A percentile compares a stretch with the other conserved stretches of the same genome.
phyloP scores from a whole-genome alignment of 306 rosid genomes.

The Elaeagnus macrophylla region DNA sequence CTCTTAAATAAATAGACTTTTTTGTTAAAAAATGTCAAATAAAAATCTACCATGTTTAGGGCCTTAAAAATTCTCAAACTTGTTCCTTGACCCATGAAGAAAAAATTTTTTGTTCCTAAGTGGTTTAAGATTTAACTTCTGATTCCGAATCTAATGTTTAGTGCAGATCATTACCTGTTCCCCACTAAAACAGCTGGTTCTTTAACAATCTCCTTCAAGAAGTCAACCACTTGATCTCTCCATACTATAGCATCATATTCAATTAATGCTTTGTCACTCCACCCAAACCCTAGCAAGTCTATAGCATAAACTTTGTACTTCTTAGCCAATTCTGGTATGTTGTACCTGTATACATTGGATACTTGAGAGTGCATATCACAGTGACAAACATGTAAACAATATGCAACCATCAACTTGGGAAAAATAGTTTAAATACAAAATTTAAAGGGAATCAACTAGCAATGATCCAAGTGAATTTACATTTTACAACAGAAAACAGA shows the following conservation, averaged over 20 bases:
- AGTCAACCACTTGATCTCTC: conserved; percentile 87
- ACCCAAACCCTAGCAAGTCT: conserved; percentile 93
- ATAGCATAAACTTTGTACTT: conserved; percentile 77
- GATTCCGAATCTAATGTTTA: not conserved
- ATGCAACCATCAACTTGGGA: too few species aligned
- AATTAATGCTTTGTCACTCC: conserved; percentile 93
- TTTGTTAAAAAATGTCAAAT: not conserved
- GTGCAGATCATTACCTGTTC: conserved; percentile 46
- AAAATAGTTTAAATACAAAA: too few species aligned
- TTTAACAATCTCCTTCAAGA: conserved; percentile 79
- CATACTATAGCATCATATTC: conserved; percentile 91
- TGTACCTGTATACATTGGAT: conserved; percentile 42
- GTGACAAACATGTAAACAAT: too few species aligned
- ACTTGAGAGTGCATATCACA: too few species aligned
- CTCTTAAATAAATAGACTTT: not conserved
- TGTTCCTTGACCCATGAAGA: not conserved
- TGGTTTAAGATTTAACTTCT: not conserved
- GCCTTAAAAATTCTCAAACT: not conserved
- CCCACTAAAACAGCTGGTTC: conserved; percentile 81
- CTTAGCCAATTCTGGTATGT: conserved; percentile 87
- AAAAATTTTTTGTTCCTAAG: not conserved
- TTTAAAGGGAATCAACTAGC: too few species aligned
- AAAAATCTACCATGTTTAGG: not conserved
- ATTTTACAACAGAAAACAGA: too few species aligned
- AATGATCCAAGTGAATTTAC: too few species aligned